Percentiles rank a stretch among this genome's conserved stretches.
phyloP scores from a whole-genome alignment of 257 asterid species.

The Solanum neorickii region DNA sequence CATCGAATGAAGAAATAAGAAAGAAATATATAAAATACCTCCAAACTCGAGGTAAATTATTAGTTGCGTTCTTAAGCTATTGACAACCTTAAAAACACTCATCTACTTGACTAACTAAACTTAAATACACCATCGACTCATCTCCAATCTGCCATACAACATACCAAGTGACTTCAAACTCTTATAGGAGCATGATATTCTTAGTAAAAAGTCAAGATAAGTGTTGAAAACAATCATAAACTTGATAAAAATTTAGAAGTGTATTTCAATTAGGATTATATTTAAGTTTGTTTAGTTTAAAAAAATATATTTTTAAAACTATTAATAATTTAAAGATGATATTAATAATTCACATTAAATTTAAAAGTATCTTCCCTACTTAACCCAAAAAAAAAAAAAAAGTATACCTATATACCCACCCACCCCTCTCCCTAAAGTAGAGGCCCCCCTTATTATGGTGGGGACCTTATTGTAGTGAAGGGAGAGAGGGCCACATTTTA shows the following conservation, averaged over 20 bases:
- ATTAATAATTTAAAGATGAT: too few relatives aligned
- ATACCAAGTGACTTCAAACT: neutral
- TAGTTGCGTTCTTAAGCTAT: too few relatives aligned
- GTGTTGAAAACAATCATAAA: too few relatives aligned
- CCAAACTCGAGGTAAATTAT: neutral
- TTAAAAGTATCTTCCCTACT: too few relatives aligned
- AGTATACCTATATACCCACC: neutral
- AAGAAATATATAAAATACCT: too few relatives aligned
- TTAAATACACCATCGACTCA: neutral
- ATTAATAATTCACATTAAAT: too few relatives aligned
- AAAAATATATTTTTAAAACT: too few relatives aligned
- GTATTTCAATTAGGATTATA: neutral
- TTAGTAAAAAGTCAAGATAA: too few relatives aligned
- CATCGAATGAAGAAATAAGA: neutral
- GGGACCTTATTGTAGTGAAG: neutral
- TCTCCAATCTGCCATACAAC: neutral
- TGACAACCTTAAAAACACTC: neutral
- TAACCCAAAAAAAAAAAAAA: too few relatives aligned
- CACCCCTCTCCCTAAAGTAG: neutral
- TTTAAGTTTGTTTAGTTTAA: too few relatives aligned
- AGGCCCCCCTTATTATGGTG: neutral
- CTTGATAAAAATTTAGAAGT: too few relatives aligned
- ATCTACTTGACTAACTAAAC: neutral
- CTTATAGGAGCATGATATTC: neutral
- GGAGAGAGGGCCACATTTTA: neutral